Evolutionary conservation across 208 protist species (phyloP), one percentile per base, ranked within the genome.

Genomic region (Acanthamoeba royreba): DNA sequence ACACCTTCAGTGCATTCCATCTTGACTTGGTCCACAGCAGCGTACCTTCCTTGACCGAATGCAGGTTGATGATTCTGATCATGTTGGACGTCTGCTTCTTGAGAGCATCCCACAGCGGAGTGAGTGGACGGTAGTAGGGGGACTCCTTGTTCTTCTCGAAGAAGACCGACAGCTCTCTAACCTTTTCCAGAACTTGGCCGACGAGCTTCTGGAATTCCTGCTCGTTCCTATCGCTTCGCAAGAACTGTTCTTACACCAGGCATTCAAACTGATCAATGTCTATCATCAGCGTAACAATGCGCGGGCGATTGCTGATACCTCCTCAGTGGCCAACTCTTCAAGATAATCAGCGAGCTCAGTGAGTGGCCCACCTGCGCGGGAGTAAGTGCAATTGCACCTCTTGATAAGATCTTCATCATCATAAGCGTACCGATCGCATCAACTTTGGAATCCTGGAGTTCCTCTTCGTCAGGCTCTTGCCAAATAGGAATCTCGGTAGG

Each of bases 1-100:
- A n/a, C n/a, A n/a, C n/a, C n/a, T n/a, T n/a, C n/a, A n/a, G n/a
- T n/a, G n/a, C n/a, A n/a, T n/a, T n/a, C n/a, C n/a, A n/a, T n/a
- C n/a, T n/a, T n/a, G n/a, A n/a, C n/a, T n/a, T n/a, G n/a, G n/a
- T n/a, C n/a, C n/a, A n/a, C n/a, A n/a, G 58, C n/a, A 25, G 13
- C 58, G 40, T 19, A 81, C 69, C 69, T 31, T 81, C 69, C 33
- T 47, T 42, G 40, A 81, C 25, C 25, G 69, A 81, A 19, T 47
- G 69, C 38, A 81, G 69, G 69, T 81, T 81, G 69, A 81, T 42
- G 40, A 81, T 81, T 9, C 69, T 33, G 38, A 81, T 81, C 25
- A 81, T 17, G 19, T 81, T 81, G 69, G 69, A 81, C 19, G 69
- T 81, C 69, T 81, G 69, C 8, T 81, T 81, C 69, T 81, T 81